These are phyloP conservation scores for Aphanomyces astaci DNA, from an alignment of 352 stramenopile species.

Conservation along the genomic window DNA sequence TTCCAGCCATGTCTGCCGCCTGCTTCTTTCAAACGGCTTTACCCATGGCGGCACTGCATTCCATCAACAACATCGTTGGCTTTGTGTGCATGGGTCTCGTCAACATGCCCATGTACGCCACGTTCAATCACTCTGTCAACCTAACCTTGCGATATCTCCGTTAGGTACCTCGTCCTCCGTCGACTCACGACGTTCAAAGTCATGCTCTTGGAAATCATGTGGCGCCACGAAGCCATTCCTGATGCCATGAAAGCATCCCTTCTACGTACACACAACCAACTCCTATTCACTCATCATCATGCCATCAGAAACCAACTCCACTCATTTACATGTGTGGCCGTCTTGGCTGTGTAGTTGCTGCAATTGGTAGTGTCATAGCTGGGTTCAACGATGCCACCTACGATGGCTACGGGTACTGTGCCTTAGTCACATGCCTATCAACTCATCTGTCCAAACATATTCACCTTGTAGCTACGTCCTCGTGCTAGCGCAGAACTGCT, in stretches of 20 bases:
- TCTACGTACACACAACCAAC: conserved; percentile 31
- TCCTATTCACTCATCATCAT: not conserved
- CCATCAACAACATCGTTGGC: conserved; percentile 56
- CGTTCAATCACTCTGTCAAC: not conserved
- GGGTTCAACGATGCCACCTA: conserved; percentile 45
- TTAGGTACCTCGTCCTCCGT: conserved; percentile 53
- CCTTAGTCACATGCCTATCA: not conserved
- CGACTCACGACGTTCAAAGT: conserved; percentile 66
- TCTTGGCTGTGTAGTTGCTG: conserved; percentile 50
- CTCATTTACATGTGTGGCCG: not conserved
- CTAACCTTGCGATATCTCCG: not conserved
- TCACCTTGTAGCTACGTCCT: conserved; percentile 39
- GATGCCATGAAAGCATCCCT: conserved; percentile 48
- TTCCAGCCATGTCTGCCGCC: not conserved
- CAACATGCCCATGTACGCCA: conserved; percentile 65
- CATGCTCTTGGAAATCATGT: conserved; percentile 68
- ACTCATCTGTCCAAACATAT: not conserved
- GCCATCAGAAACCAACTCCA: not conserved
- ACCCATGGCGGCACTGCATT: conserved; percentile 41
- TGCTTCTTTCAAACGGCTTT: conserved; percentile 13
- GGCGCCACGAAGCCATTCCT: conserved; percentile 52
- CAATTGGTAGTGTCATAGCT: conserved; percentile 46
- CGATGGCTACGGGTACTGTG: conserved; percentile 22
- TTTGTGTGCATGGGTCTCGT: conserved; percentile 59
- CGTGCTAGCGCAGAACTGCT: conserved; percentile 64